phyloP scores from a whole-genome alignment of 192 early-diverging fungal species.

The Coemansia sp. region DNA sequence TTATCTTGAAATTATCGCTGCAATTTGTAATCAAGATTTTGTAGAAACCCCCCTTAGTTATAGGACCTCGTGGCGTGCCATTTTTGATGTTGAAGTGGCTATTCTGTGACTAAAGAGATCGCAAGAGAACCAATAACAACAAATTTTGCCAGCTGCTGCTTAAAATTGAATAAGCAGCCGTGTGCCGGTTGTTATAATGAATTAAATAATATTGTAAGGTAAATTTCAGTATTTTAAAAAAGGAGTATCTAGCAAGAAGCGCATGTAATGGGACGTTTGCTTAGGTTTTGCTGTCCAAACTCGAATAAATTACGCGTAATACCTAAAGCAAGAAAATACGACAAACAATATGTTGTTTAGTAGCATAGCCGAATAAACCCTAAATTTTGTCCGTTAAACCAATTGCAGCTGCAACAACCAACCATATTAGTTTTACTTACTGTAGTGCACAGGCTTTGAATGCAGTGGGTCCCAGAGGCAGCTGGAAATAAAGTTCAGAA shows the following conservation, averaged over 20 bases:
- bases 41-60: no score
- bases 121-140: no score
- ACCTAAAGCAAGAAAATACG: neutral
- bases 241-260: neutral
- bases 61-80: no score
- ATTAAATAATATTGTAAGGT: neutral
- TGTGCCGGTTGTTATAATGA: no score
- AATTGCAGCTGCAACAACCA: neutral
- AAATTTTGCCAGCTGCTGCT: no score
- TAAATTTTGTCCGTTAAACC: no score
- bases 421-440: constrained; percentile 23
- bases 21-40: neutral
- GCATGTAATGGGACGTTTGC: neutral
- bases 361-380: neutral
- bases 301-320: neutral
- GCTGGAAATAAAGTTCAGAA: constrained; percentile 28
- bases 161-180: no score
- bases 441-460: constrained; percentile 30
- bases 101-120: no score
- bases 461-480: constrained; percentile 39
- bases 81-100: no score
- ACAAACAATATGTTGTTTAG: neutral
- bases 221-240: neutral
- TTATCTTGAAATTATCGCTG: neutral
- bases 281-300: neutral